Evolutionary conservation across 2,329 filamentous ascomycete species (phyloP).

Genomic region (Fulvia fulva): DNA sequence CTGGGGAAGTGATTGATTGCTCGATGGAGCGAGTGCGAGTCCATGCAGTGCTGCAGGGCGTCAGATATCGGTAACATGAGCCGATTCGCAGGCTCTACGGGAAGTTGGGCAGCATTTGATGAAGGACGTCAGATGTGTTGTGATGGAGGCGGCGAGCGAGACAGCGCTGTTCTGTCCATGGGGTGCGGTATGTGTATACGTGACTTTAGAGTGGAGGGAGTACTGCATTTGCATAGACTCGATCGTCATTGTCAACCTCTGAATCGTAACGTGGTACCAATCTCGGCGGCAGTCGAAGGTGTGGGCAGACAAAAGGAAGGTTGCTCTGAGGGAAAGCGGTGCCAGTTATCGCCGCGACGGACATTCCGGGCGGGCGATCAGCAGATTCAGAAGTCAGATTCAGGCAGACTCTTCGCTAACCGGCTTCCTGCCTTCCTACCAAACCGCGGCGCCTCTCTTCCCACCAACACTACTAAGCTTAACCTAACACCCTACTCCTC

Average conservation of each 20-base stretch:
- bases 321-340: background rate
- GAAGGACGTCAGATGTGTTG: background rate
- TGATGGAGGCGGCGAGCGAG: background rate
- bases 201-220: too few relatives aligned
- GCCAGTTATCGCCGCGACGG: too few relatives aligned
- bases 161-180: too few relatives aligned
- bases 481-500: too few relatives aligned
- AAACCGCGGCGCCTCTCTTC: background rate
- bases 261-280: background rate
- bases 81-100: background rate
- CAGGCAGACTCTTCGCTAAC: background rate
- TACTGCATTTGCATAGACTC: too few relatives aligned
- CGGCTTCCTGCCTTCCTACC: background rate
- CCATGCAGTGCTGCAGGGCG: background rate
- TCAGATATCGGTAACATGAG: background rate
- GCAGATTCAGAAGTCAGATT: background rate
- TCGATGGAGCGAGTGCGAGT: too few relatives aligned
- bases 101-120: background rate
- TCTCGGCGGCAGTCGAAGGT: background rate
- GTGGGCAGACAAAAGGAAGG: background rate
- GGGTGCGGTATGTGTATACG: too few relatives aligned
- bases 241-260: background rate
- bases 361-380: too few relatives aligned
- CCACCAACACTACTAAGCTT: too few relatives aligned
- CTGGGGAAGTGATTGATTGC: background rate